These are phyloP conservation scores for Phyllosticta ampelicida DNA, from an alignment of 2,329 filamentous ascomycete genomes.

Conservation along the genomic window DNA sequence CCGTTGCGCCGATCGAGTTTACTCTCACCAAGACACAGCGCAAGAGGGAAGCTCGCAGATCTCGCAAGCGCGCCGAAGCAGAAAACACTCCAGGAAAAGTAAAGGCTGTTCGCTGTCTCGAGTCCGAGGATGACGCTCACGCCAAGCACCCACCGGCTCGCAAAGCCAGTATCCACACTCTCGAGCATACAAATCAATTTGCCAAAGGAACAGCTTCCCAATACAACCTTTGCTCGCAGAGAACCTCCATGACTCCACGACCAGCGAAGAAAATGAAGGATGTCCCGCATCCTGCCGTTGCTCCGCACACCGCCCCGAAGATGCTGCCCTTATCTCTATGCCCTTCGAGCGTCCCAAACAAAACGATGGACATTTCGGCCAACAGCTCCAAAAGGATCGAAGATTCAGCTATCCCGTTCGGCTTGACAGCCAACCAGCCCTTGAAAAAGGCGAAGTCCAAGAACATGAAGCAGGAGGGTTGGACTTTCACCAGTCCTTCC, in stretches of 20 bases:
- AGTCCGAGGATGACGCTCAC: conserved; percentile 23
- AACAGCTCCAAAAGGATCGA: neutral
- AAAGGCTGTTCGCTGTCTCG: conserved; percentile 20
- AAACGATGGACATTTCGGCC: neutral
- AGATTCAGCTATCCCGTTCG: conserved; percentile 3
- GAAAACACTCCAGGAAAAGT: conserved; percentile 9
- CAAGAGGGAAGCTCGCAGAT: conserved; percentile 20
- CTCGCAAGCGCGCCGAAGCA: conserved; percentile 17
- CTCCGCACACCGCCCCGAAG: conserved; percentile 4
- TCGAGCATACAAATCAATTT: neutral
- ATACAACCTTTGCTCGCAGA: conserved; percentile 2
- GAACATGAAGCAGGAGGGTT: conserved; percentile 8
- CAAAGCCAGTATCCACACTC: conserved; percentile 25
- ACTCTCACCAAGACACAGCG: conserved; percentile 26
- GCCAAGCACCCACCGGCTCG: conserved; percentile 21
- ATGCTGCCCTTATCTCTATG: neutral
- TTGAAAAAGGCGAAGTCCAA: neutral
- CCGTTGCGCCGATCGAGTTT: neutral
- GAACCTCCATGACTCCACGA: neutral
- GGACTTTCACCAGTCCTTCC: conserved; percentile 14
- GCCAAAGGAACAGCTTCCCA: neutral
- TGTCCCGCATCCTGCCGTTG: neutral
- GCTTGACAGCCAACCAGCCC: neutral
- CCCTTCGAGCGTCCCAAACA: neutral
- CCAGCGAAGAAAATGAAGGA: neutral